Evolutionary conservation across 768 basidiomycete genomes (phyloP).

Genomic region (Naganishia vishniacii): DNA sequence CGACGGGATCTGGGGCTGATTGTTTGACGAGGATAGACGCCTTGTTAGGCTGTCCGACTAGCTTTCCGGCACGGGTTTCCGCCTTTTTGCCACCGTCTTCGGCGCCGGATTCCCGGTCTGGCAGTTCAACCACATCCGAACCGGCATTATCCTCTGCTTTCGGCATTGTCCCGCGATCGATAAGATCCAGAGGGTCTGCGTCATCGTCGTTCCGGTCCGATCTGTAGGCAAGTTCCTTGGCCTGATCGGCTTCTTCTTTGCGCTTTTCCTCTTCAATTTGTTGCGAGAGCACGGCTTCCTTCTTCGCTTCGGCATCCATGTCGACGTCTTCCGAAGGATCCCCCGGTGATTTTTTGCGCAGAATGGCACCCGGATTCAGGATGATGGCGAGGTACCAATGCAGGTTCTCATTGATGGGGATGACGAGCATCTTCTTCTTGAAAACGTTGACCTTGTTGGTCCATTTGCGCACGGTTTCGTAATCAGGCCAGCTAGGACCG

Average conservation of each 20-base stretch:
- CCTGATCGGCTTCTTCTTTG: background rate
- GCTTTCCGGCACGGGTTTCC: background rate
- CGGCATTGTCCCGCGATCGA: background rate
- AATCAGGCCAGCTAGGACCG: slow-evolving; percentile 48
- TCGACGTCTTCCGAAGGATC: background rate
- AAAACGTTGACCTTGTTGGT: slow-evolving; percentile 83
- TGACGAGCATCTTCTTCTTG: slow-evolving; percentile 80
- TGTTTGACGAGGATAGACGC: background rate
- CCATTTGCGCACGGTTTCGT: slow-evolving; percentile 86
- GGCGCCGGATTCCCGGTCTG: background rate
- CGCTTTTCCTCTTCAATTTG: background rate
- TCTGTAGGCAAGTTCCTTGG: background rate
- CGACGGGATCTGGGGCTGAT: background rate
- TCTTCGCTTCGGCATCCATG: background rate
- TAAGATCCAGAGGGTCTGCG: background rate
- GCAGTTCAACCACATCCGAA: slow-evolving; percentile 26
- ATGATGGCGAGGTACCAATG: slow-evolving; percentile 99
- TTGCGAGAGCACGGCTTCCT: background rate
- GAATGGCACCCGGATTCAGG: slow-evolving; percentile 64
- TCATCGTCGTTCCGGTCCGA: background rate
- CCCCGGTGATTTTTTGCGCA: slow-evolving; percentile 37
- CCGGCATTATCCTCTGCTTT: slow-evolving; percentile 15
- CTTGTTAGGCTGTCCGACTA: too few species aligned
- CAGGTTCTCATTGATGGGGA: slow-evolving; percentile 91
- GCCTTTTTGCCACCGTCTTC: slow-evolving; percentile 15